Evolutionary conservation across 441 rosid genomes (phyloP).

Genomic region (Gossypium davidsonii): DNA sequence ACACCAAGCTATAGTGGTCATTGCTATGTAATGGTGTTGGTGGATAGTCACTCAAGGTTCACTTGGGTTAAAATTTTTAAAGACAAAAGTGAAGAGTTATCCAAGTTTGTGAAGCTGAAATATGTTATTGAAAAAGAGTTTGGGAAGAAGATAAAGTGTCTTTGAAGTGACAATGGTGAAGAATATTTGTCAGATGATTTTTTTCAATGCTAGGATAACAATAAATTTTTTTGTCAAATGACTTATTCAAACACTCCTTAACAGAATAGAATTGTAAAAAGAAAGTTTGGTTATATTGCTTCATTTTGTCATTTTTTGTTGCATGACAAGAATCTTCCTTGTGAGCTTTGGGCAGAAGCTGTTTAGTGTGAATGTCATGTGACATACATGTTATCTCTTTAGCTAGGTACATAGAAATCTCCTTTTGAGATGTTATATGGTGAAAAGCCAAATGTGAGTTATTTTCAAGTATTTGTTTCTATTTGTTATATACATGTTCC

Average conservation of each 20-base stretch:
- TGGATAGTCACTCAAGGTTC: not conserved
- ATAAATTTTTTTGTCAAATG: not conserved
- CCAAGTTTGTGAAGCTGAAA: not conserved
- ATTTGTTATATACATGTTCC: not conserved
- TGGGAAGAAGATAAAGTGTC: not conserved
- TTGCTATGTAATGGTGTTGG: constrained; percentile 2
- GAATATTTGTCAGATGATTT: not conserved
- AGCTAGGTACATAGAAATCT: not conserved
- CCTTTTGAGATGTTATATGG: constrained; percentile 7
- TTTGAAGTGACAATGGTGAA: not conserved
- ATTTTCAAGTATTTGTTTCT: not conserved
- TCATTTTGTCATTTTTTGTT: not conserved
- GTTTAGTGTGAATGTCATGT: not conserved
- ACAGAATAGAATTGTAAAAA: not conserved
- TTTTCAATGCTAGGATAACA: not conserved
- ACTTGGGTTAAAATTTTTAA: not conserved
- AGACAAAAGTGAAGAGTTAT: not conserved
- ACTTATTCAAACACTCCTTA: not conserved
- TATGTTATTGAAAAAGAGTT: not conserved
- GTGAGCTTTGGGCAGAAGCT: constrained; percentile 13
- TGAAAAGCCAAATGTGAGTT: not conserved
- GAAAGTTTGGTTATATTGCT: not conserved
- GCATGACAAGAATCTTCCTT: constrained; percentile 3
- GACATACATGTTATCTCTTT: not conserved
- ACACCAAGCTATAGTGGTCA: constrained; percentile 1